Evolutionary conservation across 306 rosid species (phyloP).

Genomic region (Vicia faba): DNA sequence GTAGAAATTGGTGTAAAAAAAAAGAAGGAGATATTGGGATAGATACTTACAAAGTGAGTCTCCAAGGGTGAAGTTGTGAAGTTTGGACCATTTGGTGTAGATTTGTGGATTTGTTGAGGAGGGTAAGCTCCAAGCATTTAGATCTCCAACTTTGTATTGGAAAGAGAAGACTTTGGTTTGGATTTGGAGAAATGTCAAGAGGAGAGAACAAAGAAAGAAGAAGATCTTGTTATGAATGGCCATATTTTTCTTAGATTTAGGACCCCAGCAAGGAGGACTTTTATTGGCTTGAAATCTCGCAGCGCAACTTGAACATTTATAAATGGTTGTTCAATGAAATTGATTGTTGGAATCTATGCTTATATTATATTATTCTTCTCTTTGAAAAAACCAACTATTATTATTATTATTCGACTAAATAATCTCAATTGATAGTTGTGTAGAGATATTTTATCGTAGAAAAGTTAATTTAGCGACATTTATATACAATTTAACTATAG

Average conservation of each 20-base stretch:
- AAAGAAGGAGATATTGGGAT: not conserved
- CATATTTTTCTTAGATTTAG: constrained; percentile 46
- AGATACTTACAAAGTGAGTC: constrained; percentile 78
- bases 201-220: constrained; percentile 38
- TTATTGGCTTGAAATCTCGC: constrained; percentile 23
- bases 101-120: constrained; percentile 62
- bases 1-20: not conserved
- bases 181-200: constrained; percentile 44
- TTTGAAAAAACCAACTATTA: too few relatives aligned
- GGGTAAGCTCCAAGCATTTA: constrained; percentile 84
- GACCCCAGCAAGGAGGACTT: not conserved
- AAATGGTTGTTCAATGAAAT: not conserved
- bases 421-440: too few relatives aligned
- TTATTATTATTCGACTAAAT: too few relatives aligned
- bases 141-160: constrained; percentile 91
- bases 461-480: too few relatives aligned
- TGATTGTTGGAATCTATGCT: constrained; percentile 22
- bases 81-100: constrained; percentile 76
- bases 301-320: constrained; percentile 8
- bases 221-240: constrained; percentile 27
- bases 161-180: constrained; percentile 55
- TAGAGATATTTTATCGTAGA: too few relatives aligned
- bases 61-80: constrained; percentile 65
- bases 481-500: too few relatives aligned
- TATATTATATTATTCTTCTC: too few relatives aligned